Evolutionary conservation across 331 rosid species (phyloP).

Genomic region (Phaseolus coccineus): DNA sequence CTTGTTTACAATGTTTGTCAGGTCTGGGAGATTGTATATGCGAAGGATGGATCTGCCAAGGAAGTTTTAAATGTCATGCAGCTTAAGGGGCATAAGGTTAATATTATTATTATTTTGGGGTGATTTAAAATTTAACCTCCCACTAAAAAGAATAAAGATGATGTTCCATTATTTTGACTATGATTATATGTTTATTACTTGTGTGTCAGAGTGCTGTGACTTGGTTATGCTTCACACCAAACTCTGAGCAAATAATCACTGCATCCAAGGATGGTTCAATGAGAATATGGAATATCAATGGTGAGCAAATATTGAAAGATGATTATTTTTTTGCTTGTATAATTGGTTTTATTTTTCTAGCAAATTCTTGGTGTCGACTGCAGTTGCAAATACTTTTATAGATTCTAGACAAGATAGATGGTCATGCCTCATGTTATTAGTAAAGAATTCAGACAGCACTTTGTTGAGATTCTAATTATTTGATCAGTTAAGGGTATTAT

Average conservation of each 20-base stretch:
- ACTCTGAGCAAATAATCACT: conserved; percentile 92
- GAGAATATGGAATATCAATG: conserved; percentile 98
- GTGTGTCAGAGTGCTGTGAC: conserved; percentile 91
- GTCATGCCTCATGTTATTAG: neutral
- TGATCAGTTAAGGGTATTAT: neutral
- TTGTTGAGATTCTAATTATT: conserved; percentile 31
- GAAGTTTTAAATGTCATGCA: conserved; percentile 93
- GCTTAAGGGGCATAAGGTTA: conserved; percentile 98
- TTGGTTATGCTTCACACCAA: conserved; percentile 91
- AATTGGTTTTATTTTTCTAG: conserved; percentile 26
- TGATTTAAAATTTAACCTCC: conserved; percentile 32
- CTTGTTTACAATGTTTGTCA: conserved; percentile 51
- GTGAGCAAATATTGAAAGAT: conserved; percentile 51
- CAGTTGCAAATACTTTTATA: conserved; percentile 7
- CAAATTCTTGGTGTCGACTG: conserved; percentile 7
- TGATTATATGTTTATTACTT: conserved; percentile 41
- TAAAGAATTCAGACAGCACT: conserved; percentile 23
- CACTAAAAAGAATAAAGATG: too few species aligned
- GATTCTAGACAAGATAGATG: conserved; percentile 1
- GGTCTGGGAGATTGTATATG: conserved; percentile 95
- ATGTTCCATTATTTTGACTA: neutral
- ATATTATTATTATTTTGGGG: conserved; percentile 15
- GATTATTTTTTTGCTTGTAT: conserved; percentile 28
- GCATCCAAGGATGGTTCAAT: conserved; percentile 93
- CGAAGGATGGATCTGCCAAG: conserved; percentile 95